Evolutionary conservation across 257 asterid species (phyloP), one percentile per base, ranked within the genome.

Genomic region (Hygrophila difformis): DNA sequence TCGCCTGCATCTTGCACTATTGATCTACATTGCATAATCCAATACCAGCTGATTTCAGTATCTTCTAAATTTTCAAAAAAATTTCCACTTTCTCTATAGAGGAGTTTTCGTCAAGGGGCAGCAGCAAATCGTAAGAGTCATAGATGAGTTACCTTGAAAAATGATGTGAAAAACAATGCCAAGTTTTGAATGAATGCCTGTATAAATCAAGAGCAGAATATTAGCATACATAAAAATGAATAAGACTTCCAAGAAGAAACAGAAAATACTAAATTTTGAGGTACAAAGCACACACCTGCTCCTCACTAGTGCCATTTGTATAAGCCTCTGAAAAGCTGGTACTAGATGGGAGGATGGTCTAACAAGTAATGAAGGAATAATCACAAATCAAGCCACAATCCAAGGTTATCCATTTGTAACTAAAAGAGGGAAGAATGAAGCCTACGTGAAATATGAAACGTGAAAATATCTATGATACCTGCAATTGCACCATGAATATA

Each of bases 161-260:
- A 91, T 38, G 99, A 82, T 47, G 99, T 86, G 68, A 91, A 78
- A 64, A 86, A 91, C 78, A 91, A 51, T 0, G 97, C 99, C 77
- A 91, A 58, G 59, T 91, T 91, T 67, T 91, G 99, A 55, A 91
- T 83, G 53, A 91, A 91, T 23, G 89, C 95, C 99, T 91, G 91
- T 26, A 65, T 28, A 50, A 58, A 35, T 24, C 26, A 28, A 47
- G 0, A 50, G 38, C 36, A 22, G 46, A 51, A 31, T 53, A 44
- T 59, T 12, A 62, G 59, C 22, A 4, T 13, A 48, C 15, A 39
- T 22, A 44, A 41, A 9, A 61, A n/a, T n/a, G n/a, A n/a, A n/a
- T n/a, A n/a, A n/a, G n/a, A n/a, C n/a, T n/a, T n/a, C n/a, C n/a
- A n/a, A n/a, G n/a, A n/a, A n/a, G n/a, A n/a, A n/a, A n/a, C n/a